Evolutionary conservation across 148 eudicot genomes (phyloP).

Genomic region (Agrostemma githago): DNA sequence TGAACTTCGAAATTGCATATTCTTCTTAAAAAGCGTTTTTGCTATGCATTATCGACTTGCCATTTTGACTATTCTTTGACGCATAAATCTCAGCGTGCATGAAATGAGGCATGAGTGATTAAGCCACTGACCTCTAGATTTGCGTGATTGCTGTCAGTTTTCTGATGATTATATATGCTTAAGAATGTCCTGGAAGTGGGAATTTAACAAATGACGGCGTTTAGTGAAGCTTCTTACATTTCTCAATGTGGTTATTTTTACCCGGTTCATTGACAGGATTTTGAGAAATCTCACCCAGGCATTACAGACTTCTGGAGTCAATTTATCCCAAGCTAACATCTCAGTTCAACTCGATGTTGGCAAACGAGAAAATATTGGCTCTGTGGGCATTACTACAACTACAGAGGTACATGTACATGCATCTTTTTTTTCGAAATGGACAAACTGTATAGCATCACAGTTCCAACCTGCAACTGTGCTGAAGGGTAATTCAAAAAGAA

Average conservation of each 20-base stretch:
- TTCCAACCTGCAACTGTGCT: background rate
- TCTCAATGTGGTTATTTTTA: background rate
- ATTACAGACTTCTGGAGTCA: constrained; percentile 83
- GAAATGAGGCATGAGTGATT: background rate
- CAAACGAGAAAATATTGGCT: constrained; percentile 36
- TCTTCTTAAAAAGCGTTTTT: background rate
- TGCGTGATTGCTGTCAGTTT: background rate
- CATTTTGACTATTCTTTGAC: background rate
- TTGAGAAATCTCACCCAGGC: constrained; percentile 58
- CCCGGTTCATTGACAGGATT: constrained; percentile 44
- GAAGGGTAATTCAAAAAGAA: background rate
- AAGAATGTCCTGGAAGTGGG: background rate
- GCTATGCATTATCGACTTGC: background rate
- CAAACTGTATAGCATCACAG: background rate
- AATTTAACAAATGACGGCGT: background rate
- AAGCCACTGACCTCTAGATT: background rate
- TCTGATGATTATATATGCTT: constrained; percentile 1
- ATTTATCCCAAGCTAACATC: constrained; percentile 74
- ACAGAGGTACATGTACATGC: constrained; percentile 32
- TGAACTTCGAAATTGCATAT: background rate
- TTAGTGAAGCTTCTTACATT: constrained; percentile 1
- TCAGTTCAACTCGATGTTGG: constrained; percentile 79
- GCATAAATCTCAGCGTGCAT: background rate
- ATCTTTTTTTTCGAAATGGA: background rate
- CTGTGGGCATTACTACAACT: constrained; percentile 21